Evolutionary conservation across 2,329 filamentous ascomycete species (phyloP), one percentile per base, ranked within the genome.

Genomic region (Ascochyta viciae-villosae): DNA sequence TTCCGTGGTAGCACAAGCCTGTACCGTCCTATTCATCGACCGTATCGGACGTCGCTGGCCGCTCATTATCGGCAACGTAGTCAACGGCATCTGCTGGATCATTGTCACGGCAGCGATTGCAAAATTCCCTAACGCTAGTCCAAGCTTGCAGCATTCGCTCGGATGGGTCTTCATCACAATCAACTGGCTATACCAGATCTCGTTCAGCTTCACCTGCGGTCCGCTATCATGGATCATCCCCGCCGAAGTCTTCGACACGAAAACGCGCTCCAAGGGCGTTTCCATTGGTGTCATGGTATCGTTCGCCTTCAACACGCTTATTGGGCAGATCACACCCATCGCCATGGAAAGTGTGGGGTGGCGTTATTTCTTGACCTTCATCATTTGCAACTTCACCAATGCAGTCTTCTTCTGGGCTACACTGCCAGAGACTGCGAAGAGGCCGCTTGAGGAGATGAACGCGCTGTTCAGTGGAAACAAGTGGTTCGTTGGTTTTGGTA

Each of bases 301-400:
- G 15, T 91, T 89, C 72, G 88, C 88, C 4, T 91, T 89, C 77
- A 90, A 89, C 77, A 89, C 87, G 16, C 84, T 90, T 82, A 89
- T 90, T 50, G 86, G 86, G 1, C 85, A 88, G 70, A 81, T 87
- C 12, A 89, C 87, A 0, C 84, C 84, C 2, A 84, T 85, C 43
- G 84, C 84, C 2, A 81, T 87, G 70, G 71, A 74, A 1, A 72
- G 71, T 22, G 77, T 85, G 19, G 77, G 80, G 2, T 87, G 81
- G 68, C 72, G 71, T 38, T 87, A 75, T 67, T 87, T 86, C 66
- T 77, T 83, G 52, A 67, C 88, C 6, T 89, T 88, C 70, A 77
- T 83, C 60, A 73, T 74, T 12, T 88, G 87, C 72, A 89, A 89
- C 69, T 84, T 88, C 68, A 86, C 84, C 22, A 87, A 87, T 59